Percentiles rank a stretch among this genome's conserved stretches.
These are phyloP conservation scores for Lasiodiplodia hormozganensis DNA, from an alignment of 2,329 filamentous ascomycete species.

Conservation along the genomic window DNA sequence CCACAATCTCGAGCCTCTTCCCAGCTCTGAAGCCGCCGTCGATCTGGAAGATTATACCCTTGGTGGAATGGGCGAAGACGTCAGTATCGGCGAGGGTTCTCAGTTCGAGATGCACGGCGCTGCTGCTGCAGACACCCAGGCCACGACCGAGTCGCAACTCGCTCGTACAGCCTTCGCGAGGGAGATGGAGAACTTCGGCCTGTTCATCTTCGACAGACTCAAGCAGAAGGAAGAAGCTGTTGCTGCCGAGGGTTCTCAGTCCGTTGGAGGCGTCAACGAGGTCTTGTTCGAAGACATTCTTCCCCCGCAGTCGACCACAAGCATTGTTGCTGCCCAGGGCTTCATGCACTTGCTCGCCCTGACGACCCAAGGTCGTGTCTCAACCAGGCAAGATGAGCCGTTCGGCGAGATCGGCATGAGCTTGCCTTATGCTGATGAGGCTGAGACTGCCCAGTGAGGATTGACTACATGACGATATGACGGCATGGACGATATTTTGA, in stretches of 20 bases:
- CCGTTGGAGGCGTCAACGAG: constrained; percentile 36
- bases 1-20: constrained; percentile 39
- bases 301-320: constrained; percentile 60
- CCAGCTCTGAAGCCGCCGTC: constrained; percentile 37
- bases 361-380: constrained; percentile 66
- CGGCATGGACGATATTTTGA: neutral
- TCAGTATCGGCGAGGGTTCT: constrained; percentile 40
- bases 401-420: constrained; percentile 48
- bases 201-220: constrained; percentile 56
- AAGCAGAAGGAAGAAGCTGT: constrained; percentile 43
- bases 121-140: constrained; percentile 59
- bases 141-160: constrained; percentile 56
- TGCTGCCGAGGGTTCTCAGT: constrained; percentile 9
- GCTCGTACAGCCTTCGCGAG: constrained; percentile 61
- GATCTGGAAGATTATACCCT: constrained; percentile 37
- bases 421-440: constrained; percentile 8
- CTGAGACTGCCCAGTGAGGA: neutral
- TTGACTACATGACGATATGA: neutral
- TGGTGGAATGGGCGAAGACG: constrained; percentile 34
- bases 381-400: constrained; percentile 64
- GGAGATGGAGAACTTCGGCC: constrained; percentile 68
- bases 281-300: constrained; percentile 75
- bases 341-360: constrained; percentile 49
- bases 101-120: constrained; percentile 44
- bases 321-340: constrained; percentile 67